These are phyloP conservation scores for Nyssa sinensis DNA, from an alignment of 148 eudicot species.

Conservation along the genomic window DNA sequence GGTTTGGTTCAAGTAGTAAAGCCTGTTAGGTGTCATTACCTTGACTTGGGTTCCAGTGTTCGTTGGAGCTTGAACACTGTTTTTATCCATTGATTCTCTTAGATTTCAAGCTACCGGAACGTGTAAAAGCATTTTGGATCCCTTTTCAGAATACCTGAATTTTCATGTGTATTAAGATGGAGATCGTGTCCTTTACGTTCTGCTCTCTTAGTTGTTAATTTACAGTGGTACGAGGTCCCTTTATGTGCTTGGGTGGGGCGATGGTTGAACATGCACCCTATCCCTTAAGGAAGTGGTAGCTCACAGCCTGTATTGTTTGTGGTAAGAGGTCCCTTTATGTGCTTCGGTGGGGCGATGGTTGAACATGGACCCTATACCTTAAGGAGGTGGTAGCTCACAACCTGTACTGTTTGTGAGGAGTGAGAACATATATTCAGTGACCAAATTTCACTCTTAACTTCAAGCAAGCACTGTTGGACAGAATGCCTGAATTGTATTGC, in stretches of 20 bases:
- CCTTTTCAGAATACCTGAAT: neutral
- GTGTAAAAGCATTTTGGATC: too few species aligned
- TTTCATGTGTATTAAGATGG: neutral
- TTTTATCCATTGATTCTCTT: too few species aligned
- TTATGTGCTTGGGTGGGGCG: neutral
- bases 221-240: neutral
- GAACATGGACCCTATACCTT: neutral
- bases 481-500: neutral
- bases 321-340: neutral
- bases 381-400: neutral
- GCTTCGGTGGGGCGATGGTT: neutral
- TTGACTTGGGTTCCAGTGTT: neutral
- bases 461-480: neutral
- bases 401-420: neutral
- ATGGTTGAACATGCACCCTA: neutral
- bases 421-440: too few species aligned
- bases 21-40: neutral
- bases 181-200: neutral
- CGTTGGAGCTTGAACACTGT: neutral
- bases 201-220: neutral
- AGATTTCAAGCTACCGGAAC: neutral
- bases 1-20: neutral
- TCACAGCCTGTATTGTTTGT: neutral
- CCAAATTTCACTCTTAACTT: too few species aligned
- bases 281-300: neutral